A percentile compares a stretch with the other conserved stretches of the same genome.
phyloP scores from a whole-genome alignment of 2,329 filamentous ascomycete species.

The Botrytis galanthina region DNA sequence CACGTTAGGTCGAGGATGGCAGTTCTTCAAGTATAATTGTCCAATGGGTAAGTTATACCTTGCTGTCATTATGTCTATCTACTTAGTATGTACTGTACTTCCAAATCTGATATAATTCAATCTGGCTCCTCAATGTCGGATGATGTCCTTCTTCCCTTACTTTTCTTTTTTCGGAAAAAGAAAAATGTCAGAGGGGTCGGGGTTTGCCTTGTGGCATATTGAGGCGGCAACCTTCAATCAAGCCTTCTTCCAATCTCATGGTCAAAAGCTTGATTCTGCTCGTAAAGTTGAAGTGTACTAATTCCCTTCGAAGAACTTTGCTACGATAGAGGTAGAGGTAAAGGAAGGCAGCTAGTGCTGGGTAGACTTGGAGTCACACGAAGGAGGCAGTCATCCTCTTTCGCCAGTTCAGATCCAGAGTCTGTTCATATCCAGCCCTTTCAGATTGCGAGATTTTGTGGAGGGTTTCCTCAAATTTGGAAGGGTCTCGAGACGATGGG shows the following conservation, averaged over 20 bases:
- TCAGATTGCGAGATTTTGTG: neutral
- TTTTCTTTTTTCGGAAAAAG: conserved; percentile 6
- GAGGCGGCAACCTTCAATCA: neutral
- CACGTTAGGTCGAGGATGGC: neutral
- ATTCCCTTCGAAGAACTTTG: neutral
- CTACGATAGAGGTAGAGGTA: neutral
- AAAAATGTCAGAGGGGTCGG: neutral
- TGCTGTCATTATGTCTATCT: neutral
- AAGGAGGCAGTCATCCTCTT: neutral
- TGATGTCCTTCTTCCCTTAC: neutral
- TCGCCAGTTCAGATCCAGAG: neutral
- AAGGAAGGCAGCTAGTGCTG: neutral
- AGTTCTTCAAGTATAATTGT: neutral
- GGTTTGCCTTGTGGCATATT: neutral
- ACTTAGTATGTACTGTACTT: too few species aligned
- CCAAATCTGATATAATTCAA: neutral
- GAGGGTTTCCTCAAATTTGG: neutral
- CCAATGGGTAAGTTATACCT: neutral
- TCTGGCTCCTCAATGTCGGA: neutral
- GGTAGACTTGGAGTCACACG: neutral
- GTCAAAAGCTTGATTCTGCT: neutral
- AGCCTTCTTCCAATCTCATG: neutral
- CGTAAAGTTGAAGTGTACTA: neutral
- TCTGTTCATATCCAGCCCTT: neutral
- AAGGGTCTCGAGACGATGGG: neutral